Conservation (phyloP, 768 basidiomycete species). For the Termitomyces sp. region DNA sequence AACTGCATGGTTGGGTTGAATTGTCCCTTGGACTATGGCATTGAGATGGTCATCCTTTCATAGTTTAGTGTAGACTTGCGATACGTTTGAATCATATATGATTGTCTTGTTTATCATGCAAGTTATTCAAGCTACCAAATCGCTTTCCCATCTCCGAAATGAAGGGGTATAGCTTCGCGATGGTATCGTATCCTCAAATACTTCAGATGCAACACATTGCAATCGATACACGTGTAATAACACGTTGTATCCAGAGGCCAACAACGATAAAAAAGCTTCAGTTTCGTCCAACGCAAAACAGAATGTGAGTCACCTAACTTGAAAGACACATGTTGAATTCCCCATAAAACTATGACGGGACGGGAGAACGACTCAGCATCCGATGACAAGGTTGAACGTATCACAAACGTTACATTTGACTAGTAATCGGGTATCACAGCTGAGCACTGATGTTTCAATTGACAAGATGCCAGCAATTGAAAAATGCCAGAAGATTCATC, state of each 20-base stretch:
- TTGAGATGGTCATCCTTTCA: constrained; percentile 9
- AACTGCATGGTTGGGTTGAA: constrained; percentile 3
- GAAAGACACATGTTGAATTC: constrained; percentile 10
- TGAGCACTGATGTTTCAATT: constrained; percentile 6
- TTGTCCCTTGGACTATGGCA: constrained; percentile 6
- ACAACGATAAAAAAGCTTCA: neutral
- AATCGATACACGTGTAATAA: constrained; percentile 28
- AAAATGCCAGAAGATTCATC: neutral
- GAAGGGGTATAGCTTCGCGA: constrained; percentile 10
- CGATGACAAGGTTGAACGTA: neutral
- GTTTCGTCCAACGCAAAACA: constrained; percentile 6
- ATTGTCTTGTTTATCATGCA: constrained; percentile 2
- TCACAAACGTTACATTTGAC: neutral
- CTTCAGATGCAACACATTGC: constrained; percentile 10
- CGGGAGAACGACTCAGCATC: neutral
- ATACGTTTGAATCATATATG: constrained; percentile 13
- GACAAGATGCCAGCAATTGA: neutral
- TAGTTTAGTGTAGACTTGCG: constrained; percentile 15
- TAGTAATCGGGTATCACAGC: neutral
- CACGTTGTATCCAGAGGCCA: constrained; percentile 21
- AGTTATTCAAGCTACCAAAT: neutral
- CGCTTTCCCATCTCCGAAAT: constrained; percentile 4
- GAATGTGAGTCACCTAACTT: constrained; percentile 7
- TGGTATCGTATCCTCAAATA: constrained; percentile 8
- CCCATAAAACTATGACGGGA: constrained; percentile 4